Percentiles rank a stretch among this genome's conserved stretches.
Conservation (phyloP, 257 asterid genomes). For the Nicotiana noctiflora region DNA sequence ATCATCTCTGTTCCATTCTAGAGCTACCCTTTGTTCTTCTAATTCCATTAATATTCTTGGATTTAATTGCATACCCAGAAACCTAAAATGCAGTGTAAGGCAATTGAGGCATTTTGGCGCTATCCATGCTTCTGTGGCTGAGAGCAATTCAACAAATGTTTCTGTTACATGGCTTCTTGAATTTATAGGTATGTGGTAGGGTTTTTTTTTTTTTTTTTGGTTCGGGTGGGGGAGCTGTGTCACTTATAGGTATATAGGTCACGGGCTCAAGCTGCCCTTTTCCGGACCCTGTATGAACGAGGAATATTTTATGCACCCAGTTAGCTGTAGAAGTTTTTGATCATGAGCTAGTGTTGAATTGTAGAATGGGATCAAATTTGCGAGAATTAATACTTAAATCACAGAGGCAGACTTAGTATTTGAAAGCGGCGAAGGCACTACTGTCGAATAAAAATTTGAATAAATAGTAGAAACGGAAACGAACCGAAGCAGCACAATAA, state of each 20-base stretch:
- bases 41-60: constrained; percentile 37
- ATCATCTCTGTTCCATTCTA: constrained; percentile 17
- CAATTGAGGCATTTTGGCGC: constrained; percentile 44
- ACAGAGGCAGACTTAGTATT: no score
- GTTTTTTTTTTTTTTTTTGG: neutral
- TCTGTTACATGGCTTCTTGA: constrained; percentile 73
- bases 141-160: constrained; percentile 20
- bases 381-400: neutral
- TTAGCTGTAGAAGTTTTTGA: no score
- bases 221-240: no score
- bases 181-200: constrained; percentile 46
- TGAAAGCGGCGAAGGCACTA: no score
- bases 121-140: constrained; percentile 41
- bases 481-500: no score
- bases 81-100: constrained; percentile 28
- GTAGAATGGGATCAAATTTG: neutral
- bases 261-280: no score
- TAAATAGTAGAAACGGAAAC: no score
- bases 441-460: no score
- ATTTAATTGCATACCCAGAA: constrained; percentile 39
- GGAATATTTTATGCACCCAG: no score
- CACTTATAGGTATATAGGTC: no score
- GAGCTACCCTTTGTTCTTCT: constrained; percentile 18
- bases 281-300: no score
- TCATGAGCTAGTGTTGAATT: neutral